A percentile compares a stretch with the other conserved stretches of the same genome.
Evolutionary conservation across 2,329 filamentous ascomycete genomes (phyloP).

Genomic region (Penicillium sp.): DNA sequence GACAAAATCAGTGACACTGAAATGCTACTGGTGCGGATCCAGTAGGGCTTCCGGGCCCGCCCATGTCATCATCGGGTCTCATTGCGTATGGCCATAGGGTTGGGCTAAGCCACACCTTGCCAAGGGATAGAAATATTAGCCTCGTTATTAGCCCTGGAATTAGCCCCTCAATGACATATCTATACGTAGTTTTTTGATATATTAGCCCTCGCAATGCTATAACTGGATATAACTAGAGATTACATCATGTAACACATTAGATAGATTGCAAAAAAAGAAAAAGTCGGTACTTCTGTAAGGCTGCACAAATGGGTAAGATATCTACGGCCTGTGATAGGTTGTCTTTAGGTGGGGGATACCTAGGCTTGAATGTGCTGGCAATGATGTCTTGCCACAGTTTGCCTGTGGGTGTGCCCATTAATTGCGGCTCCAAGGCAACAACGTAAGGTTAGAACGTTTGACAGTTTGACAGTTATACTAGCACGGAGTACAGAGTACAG

Average conservation of each 20-base stretch:
- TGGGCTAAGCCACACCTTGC: constrained; percentile 8
- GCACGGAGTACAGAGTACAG: too few relatives aligned
- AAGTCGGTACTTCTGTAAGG: background rate
- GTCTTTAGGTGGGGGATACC: background rate
- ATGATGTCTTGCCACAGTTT: constrained; percentile 16
- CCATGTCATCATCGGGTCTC: constrained; percentile 4
- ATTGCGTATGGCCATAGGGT: background rate
- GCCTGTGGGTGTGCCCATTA: background rate
- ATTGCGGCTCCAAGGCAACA: constrained; percentile 25
- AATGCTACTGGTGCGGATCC: background rate
- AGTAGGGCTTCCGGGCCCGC: background rate
- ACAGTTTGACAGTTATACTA: background rate
- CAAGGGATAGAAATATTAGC: background rate
- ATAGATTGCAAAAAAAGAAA: background rate
- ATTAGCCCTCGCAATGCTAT: background rate
- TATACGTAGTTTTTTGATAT: background rate
- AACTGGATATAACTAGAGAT: background rate
- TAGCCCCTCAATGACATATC: constrained; percentile 5
- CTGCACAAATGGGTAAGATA: background rate
- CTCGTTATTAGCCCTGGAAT: background rate
- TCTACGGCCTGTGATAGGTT: background rate
- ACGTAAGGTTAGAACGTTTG: background rate
- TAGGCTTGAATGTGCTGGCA: constrained; percentile 10
- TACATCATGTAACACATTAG: background rate
- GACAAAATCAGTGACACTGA: background rate